Evolutionary conservation across 192 early-diverging fungal genomes (phyloP).

Genomic region (Backusella australiensis): DNA sequence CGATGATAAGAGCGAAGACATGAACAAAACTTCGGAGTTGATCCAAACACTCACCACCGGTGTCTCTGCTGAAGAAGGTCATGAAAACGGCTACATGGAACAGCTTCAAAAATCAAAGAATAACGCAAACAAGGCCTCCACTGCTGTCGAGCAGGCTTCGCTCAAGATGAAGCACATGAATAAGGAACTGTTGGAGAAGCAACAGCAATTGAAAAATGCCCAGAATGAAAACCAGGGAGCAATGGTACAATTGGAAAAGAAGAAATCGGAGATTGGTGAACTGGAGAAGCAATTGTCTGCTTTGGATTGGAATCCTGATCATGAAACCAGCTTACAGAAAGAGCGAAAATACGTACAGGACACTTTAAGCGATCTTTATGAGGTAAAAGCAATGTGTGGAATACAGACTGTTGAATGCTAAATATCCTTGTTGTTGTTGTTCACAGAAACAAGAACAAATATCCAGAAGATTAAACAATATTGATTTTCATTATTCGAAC

Average conservation of each 20-base stretch:
- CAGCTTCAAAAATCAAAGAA: slow-evolving; percentile 83
- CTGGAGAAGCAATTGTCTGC: slow-evolving; percentile 29
- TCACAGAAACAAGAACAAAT: slow-evolving; percentile 50
- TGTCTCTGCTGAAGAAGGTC: slow-evolving; percentile 83
- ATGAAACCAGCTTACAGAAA: slow-evolving; percentile 35
- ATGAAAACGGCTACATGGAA: slow-evolving; percentile 95
- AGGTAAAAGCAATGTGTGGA: slow-evolving; percentile 24
- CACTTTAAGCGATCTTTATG: slow-evolving; percentile 30
- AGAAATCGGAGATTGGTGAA: slow-evolving; percentile 5
- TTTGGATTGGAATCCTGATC: slow-evolving; percentile 46
- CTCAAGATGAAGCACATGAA: slow-evolving; percentile 74
- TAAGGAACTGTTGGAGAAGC: slow-evolving; percentile 69
- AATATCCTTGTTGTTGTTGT: neutral
- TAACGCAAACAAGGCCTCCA: slow-evolving; percentile 58
- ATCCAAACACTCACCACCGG: slow-evolving; percentile 94
- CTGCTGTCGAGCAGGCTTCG: slow-evolving; percentile 75
- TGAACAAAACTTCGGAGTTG: slow-evolving; percentile 75
- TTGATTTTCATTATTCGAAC: slow-evolving; percentile 82
- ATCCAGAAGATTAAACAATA: slow-evolving; percentile 51
- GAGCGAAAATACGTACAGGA: slow-evolving; percentile 29
- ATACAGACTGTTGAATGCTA: neutral
- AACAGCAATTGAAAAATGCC: slow-evolving; percentile 65
- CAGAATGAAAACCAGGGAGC: slow-evolving; percentile 65
- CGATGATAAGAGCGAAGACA: slow-evolving; percentile 54
- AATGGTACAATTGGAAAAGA: slow-evolving; percentile 38